phyloP scores from a whole-genome alignment of 805 yeast species.

The Saturnispora mendoncae region DNA sequence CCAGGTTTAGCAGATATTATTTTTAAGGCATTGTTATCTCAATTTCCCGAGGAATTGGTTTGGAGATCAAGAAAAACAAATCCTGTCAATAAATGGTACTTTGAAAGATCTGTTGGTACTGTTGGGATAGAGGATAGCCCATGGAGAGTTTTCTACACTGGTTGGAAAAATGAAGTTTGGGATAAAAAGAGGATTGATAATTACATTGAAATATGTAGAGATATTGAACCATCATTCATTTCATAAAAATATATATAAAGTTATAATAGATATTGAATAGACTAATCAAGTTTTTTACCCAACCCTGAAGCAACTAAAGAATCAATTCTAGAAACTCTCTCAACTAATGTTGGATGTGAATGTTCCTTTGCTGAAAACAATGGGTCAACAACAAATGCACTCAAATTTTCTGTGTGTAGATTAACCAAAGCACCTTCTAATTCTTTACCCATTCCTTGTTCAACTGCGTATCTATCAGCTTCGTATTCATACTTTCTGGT shows the following conservation, averaged over 20 bases:
- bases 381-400: conserved; percentile 85
- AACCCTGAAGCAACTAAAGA: conserved; percentile 14
- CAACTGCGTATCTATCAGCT: conserved; percentile 82
- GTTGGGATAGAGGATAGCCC: conserved; percentile 34
- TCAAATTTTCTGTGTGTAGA: conserved; percentile 70
- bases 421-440: conserved; percentile 66
- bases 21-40: conserved; percentile 65
- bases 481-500: conserved; percentile 87
- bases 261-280: neutral
- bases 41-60: conserved; percentile 62
- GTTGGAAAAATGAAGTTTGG: conserved; percentile 23
- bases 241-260: neutral
- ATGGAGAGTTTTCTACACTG: conserved; percentile 37
- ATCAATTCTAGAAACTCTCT: conserved; percentile 73
- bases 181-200: conserved; percentile 32
- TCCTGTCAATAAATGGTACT: conserved; percentile 97
- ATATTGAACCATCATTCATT: conserved; percentile 48
- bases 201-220: conserved; percentile 45
- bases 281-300: neutral
- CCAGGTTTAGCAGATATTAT: conserved; percentile 91
- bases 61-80: conserved; percentile 87
- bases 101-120: conserved; percentile 78
- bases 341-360: conserved; percentile 87
- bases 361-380: conserved; percentile 81
- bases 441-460: conserved; percentile 59